Evolutionary conservation across 176 grass and related monocot species (phyloP).

Genomic region (Musa itinerans): DNA sequence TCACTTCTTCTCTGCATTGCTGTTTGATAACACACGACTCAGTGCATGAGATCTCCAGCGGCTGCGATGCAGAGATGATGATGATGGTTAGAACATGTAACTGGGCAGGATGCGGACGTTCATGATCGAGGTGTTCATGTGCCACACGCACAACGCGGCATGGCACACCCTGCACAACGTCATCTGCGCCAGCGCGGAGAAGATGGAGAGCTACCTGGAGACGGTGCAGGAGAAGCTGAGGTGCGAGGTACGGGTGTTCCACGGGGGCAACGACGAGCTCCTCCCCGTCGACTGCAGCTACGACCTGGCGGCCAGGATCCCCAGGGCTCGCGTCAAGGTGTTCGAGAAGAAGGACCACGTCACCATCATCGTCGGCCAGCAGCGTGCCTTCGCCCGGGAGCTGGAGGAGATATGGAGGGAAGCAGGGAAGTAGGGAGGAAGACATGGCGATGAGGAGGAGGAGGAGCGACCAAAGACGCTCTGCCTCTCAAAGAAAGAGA

Average conservation of each 20-base stretch:
- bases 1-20: too few relatives aligned
- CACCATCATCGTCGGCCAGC: constrained; percentile 21
- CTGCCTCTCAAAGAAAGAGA: too few relatives aligned
- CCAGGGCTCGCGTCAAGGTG: constrained; percentile 12
- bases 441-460: neutral
- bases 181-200: constrained; percentile 19
- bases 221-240: constrained; percentile 5
- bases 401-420: constrained; percentile 18
- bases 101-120: constrained; percentile 12
- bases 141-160: constrained; percentile 25
- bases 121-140: constrained; percentile 23
- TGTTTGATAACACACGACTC: too few relatives aligned
- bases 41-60: too few relatives aligned
- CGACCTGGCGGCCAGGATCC: constrained; percentile 5
- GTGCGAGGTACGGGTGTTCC: constrained; percentile 12
- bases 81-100: neutral
- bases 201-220: constrained; percentile 17
- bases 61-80: too few relatives aligned
- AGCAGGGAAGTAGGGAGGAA: neutral
- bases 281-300: constrained; percentile 20
- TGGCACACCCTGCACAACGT: constrained; percentile 29
- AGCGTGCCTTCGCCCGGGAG: constrained; percentile 16
- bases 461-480: too few relatives aligned
- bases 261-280: constrained; percentile 20
- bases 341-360: constrained; percentile 15